Evolutionary conservation across 2,329 filamentous ascomycete species (phyloP), one percentile per base, ranked within the genome.

Genomic region (Scedosporium aurantiacum): DNA sequence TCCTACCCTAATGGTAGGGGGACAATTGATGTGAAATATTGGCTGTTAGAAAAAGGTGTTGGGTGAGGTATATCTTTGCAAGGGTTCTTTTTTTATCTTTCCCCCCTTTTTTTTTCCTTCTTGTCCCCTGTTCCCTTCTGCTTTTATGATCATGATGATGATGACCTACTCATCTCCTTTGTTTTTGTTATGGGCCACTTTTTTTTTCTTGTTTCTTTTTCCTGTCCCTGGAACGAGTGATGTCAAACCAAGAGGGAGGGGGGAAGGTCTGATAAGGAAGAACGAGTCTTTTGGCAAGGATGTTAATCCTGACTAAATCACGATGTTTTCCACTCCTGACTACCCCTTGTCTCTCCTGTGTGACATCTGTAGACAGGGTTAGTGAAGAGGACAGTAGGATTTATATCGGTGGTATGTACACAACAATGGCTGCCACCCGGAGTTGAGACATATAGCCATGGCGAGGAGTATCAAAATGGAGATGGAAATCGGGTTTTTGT

Each of bases 101-200:
- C 52, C 10, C n/a, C n/a, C n/a, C n/a, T n/a, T n/a, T n/a, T n/a
- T n/a, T n/a, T n/a, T n/a, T n/a, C n/a, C n/a, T n/a, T n/a, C 8
- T 21, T n/a, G 8, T 8, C 8, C 8, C 18, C 40, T 16, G 27
- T 21, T 40, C 14, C 43, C 40, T 27, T 59, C 55, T 61, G 55
- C 55, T 62, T 62, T 56, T 64, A 60, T n/a, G 56, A 54, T 58
- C 21, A 57, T 25, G 57, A 58, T 63, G 57, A 61, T 41, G 55
- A 58, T 55, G 56, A 57, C 21, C 5, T 10, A 25, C 16, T 16
- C 37, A 14, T 57, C 21, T 61, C 37, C 16, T 28, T 60, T 27
- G n/a, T n/a, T 23, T 23, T 21, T 43, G 6, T 50, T 57, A n/a
- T 21, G 43, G 41, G 47, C 56, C 56, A 23, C 56, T 4, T 43